Percentiles rank a stretch among this genome's conserved stretches.
Evolutionary conservation across 208 protist genomes (phyloP).

Genomic region (Vickermania ingenoplastis): DNA sequence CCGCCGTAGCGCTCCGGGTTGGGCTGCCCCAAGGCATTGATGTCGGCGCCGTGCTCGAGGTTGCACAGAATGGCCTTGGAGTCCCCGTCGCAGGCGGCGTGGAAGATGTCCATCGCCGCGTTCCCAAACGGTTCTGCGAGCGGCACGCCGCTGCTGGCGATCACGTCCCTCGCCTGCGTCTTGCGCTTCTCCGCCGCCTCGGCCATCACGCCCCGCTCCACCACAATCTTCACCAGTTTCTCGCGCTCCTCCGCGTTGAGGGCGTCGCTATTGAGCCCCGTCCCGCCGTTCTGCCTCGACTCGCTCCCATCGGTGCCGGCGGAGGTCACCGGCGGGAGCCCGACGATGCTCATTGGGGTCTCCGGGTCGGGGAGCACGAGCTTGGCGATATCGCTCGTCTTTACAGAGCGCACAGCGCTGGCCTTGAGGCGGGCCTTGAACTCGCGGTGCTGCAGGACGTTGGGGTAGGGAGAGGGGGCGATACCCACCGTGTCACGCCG

Average conservation of each 20-base stretch:
- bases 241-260: constrained; percentile 5
- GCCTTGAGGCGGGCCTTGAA: background rate
- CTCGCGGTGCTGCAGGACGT: constrained; percentile 32
- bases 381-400: background rate
- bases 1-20: constrained; percentile 43
- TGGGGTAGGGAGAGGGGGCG: constrained; percentile 29
- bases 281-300: background rate
- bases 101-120: constrained; percentile 36
- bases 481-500: too few relatives aligned
- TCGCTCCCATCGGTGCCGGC: background rate
- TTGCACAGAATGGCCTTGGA: background rate
- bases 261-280: background rate
- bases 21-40: constrained; percentile 67
- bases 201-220: background rate
- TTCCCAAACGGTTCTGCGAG: constrained; percentile 1
- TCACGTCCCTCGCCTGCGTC: constrained; percentile 5
- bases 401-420: background rate
- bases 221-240: background rate
- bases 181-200: constrained; percentile 14
- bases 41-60: constrained; percentile 17
- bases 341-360: background rate
- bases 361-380: background rate
- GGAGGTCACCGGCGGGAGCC: background rate
- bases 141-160: constrained; percentile 1
- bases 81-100: constrained; percentile 74